Base-by-base conservation (phyloP, 768 basidiomycete genomes). In the Termitomyces bulborhizus region DNA sequence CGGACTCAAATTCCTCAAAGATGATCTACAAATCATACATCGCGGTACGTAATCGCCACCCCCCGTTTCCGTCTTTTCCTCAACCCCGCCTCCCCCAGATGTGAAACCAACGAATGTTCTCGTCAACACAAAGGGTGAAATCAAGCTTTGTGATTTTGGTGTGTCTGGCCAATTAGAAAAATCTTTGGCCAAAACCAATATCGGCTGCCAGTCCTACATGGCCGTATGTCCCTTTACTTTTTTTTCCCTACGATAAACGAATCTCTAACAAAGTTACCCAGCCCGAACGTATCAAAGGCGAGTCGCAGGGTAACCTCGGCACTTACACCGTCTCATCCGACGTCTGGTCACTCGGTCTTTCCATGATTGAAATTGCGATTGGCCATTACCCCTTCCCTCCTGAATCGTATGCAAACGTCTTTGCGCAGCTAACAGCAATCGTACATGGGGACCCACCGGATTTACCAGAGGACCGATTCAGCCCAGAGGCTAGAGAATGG, bases 181-280 rank as follows among this genome's bases (percentile, higher is more conserved):
- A 68, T 90, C 87, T 54, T 77, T 99, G 21, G 97, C 97, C 16
- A 96, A 95, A 72, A 99, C 97, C 6, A 98, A 98, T 64, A 98
- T 99, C 39, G 97, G 97, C 6, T 99, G 97, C 68, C 97, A 99
- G 69, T 88, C 85, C 57, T 99, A 99, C 70, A 98, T 99, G 94
- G 96, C 96, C 46, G 93, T 93, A 69, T 69, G 87, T 79, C 32
- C 24, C 26, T 24, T 43, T 39, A 40, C 46, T 60, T 32, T 41
- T 40, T 6, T 42, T 44, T 54, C 40, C 40, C 24, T 50, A 16
- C 32, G n/a, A n/a, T n/a, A n/a, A n/a, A n/a, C n/a, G n/a, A n/a
- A n/a, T 16, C 31, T 53, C 40, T 24, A 41, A 57, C 54, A 50
- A 11, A 41, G 47, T 29, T 6, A 48, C 37, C 13, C 63, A 93